Percentiles rank a stretch among this genome's conserved stretches.
Conservation (phyloP, 116 monocot species). For the Thalassia testudinum region DNA sequence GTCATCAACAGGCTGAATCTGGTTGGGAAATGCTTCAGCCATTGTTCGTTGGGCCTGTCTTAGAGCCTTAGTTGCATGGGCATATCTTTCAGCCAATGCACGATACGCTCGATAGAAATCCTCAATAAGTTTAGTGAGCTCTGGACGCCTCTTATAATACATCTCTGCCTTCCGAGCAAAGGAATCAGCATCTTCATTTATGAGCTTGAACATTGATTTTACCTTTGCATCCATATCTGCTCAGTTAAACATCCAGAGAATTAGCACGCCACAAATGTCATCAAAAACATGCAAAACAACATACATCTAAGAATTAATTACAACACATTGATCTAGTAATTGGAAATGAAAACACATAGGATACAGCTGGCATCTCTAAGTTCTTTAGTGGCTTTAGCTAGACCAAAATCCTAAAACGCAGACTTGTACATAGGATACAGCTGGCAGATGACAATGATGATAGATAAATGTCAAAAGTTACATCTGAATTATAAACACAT, state of each 20-base stretch:
- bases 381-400: no score
- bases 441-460: no score
- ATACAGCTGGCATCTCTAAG: no score
- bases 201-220: slow-evolving; percentile 54
- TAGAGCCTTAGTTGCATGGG: slow-evolving; percentile 46
- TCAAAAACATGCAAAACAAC: no score
- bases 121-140: slow-evolving; percentile 63
- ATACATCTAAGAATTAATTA: no score
- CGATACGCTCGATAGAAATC: slow-evolving; percentile 65
- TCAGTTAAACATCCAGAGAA: not conserved
- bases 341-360: no score
- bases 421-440: no score
- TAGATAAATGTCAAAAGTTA: no score
- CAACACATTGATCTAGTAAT: no score
- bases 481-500: no score
- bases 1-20: slow-evolving; percentile 35
- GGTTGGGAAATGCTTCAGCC: slow-evolving; percentile 61
- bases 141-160: slow-evolving; percentile 70
- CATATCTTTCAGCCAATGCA: slow-evolving; percentile 69
- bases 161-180: slow-evolving; percentile 74
- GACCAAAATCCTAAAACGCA: no score
- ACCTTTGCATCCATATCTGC: slow-evolving; percentile 69
- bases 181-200: slow-evolving; percentile 80
- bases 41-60: slow-evolving; percentile 51
- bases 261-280: not conserved